Percentiles rank a stretch among this genome's conserved stretches.
These are phyloP conservation scores for Hypoxylon sp. DNA, from an alignment of 2,329 filamentous ascomycete species.

Conservation along the genomic window DNA sequence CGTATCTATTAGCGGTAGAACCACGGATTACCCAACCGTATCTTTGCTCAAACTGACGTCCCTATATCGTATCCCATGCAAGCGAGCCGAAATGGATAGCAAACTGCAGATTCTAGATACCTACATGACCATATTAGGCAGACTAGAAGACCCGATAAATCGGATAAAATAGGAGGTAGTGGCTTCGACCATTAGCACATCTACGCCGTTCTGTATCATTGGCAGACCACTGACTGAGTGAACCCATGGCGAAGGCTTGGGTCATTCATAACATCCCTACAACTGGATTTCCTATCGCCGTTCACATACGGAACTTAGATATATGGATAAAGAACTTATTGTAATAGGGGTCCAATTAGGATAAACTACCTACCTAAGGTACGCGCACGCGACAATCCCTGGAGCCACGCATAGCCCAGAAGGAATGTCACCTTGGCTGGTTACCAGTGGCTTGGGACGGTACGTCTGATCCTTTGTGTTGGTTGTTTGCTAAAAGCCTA, in stretches of 20 bases:
- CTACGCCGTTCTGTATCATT: too few relatives aligned
- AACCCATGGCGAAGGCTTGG: too few relatives aligned
- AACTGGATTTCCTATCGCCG: background rate
- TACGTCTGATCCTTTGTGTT: background rate
- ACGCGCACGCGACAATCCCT: background rate
- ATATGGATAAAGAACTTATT: background rate
- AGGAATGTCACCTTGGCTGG: background rate
- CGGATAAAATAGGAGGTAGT: too few relatives aligned
- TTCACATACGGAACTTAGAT: background rate
- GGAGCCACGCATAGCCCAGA: background rate
- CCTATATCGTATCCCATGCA: too few relatives aligned
- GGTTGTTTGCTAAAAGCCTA: background rate
- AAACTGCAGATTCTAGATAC: too few relatives aligned
- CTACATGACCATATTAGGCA: too few relatives aligned
- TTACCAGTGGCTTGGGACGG: background rate
- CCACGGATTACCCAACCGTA: background rate
- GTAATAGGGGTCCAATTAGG: slow-evolving; percentile 3
- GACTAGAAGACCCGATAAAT: too few relatives aligned
- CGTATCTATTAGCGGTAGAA: background rate
- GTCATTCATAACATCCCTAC: too few relatives aligned
- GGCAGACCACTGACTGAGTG: too few relatives aligned
- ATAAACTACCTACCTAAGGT: background rate
- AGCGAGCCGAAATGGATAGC: too few relatives aligned
- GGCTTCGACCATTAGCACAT: too few relatives aligned
- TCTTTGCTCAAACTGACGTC: too few relatives aligned